Conservation (phyloP, 805 yeast species). For the Kodamaea fukazawae region DNA sequence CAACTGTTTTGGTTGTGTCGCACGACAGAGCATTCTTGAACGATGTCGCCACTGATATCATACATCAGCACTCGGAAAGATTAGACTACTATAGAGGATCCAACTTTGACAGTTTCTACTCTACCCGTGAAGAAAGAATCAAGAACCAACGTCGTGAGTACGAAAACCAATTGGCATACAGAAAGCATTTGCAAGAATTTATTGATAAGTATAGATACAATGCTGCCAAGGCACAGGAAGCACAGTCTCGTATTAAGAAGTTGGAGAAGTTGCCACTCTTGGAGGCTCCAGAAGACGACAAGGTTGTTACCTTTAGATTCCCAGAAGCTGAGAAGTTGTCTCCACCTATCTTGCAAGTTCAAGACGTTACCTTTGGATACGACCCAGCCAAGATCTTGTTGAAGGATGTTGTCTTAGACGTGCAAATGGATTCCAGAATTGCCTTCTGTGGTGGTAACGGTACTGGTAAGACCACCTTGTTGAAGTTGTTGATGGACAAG, state of each 20-base stretch:
- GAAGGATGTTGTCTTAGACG: slow-evolving; percentile 78
- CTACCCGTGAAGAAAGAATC: slow-evolving; percentile 91
- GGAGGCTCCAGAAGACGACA: slow-evolving; percentile 94
- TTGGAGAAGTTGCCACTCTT: slow-evolving; percentile 89
- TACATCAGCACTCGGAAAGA: slow-evolving; percentile 96
- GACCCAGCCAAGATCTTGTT: slow-evolving; percentile 60
- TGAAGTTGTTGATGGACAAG: slow-evolving; percentile 80
- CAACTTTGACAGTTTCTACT: slow-evolving; percentile 87
- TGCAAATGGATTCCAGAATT: slow-evolving; percentile 90
- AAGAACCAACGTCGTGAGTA: slow-evolving; percentile 93
- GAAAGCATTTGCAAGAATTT: slow-evolving; percentile 90
- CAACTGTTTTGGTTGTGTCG: slow-evolving; percentile 92
- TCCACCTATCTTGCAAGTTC: slow-evolving; percentile 89
- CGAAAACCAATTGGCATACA: slow-evolving; percentile 94
- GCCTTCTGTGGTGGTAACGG: slow-evolving; percentile 99
- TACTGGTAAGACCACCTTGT: slow-evolving; percentile 95
- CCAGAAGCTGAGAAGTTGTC: slow-evolving; percentile 93
- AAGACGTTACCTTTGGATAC: slow-evolving; percentile 86
- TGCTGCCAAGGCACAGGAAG: slow-evolving; percentile 97
- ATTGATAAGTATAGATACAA: slow-evolving; percentile 96
- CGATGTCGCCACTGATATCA: slow-evolving; percentile 97
- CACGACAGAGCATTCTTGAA: slow-evolving; percentile 97
- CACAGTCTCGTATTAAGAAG: slow-evolving; percentile 96
- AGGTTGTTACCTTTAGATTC: slow-evolving; percentile 77
- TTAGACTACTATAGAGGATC: slow-evolving; percentile 93